Conservation (phyloP, 495 filamentous ascomycete species). For the Bathelium albidoporum region DNA sequence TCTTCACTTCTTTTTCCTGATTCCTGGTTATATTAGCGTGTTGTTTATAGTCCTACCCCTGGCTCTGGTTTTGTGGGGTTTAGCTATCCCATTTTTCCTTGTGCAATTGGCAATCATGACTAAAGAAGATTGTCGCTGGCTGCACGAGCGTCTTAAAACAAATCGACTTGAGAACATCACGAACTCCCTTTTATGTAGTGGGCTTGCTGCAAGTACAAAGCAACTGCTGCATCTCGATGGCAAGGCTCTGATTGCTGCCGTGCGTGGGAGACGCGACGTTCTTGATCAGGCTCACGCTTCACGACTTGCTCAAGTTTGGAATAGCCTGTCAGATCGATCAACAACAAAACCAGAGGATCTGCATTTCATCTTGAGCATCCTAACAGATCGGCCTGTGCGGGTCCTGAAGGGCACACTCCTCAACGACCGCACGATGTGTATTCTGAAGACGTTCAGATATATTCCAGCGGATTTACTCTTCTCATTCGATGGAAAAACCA, state of each 20-base stretch:
- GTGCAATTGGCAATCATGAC: neutral
- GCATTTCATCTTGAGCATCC: neutral
- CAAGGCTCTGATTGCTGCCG: neutral
- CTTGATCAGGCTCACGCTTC: neutral
- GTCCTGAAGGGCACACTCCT: neutral
- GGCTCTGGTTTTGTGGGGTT: neutral
- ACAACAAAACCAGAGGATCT: neutral
- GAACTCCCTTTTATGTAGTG: neutral
- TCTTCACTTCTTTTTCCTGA: neutral
- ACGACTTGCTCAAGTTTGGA: neutral
- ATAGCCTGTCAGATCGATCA: neutral
- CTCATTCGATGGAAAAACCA: neutral
- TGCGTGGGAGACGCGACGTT: neutral
- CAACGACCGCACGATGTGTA: neutral
- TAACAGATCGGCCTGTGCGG: neutral
- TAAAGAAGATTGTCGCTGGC: neutral
- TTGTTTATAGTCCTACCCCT: neutral
- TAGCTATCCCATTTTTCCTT: neutral
- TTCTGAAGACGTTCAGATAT: neutral
- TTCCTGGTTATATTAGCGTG: neutral
- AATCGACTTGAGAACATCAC: neutral
- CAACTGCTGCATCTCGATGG: neutral
- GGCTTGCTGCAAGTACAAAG: neutral
- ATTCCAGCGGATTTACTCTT: neutral
- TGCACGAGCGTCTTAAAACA: neutral